Conservation (phyloP, 1,284 basidiomycete species). For the Ceratobasidium sp. region DNA sequence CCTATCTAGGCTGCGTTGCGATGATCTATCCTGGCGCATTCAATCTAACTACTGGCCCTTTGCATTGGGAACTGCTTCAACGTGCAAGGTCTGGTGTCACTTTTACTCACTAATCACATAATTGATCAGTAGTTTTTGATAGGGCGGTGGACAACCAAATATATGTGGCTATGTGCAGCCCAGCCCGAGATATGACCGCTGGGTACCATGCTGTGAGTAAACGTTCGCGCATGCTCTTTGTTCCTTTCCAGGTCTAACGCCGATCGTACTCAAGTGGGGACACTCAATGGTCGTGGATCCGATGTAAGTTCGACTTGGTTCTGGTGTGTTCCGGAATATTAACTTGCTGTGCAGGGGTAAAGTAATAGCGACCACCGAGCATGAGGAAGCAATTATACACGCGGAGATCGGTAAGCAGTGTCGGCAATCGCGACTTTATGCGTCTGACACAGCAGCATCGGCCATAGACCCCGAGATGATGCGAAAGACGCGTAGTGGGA, state of each 20-base stretch:
- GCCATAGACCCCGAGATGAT: constrained; percentile 71
- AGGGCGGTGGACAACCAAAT: constrained; percentile 97
- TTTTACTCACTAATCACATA: neutral
- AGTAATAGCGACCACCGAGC: constrained; percentile 76
- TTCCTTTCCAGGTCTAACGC: neutral
- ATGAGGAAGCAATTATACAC: constrained; percentile 81
- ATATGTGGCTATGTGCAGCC: constrained; percentile 93
- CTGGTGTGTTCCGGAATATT: constrained; percentile 1
- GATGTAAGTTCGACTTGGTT: constrained; percentile 60
- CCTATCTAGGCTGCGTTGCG: constrained; percentile 78
- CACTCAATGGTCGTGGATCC: constrained; percentile 90
- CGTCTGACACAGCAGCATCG: constrained; percentile 19
- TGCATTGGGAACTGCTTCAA: constrained; percentile 95
- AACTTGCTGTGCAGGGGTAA: constrained; percentile 65
- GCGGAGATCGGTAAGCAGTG: constrained; percentile 73
- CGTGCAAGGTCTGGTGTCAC: constrained; percentile 67
- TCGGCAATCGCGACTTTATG: constrained; percentile 7
- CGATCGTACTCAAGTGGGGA: constrained; percentile 70
- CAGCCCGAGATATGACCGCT: constrained; percentile 82
- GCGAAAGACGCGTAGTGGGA: constrained; percentile 72
- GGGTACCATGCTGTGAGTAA: constrained; percentile 81
- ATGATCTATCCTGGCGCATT: constrained; percentile 92
- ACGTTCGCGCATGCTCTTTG: constrained; percentile 2
- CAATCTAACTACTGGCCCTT: constrained; percentile 89
- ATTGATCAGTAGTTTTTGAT: neutral